Base-by-base conservation (phyloP, 1,284 basidiomycete species). In the Austropuccinia psidii region DNA sequence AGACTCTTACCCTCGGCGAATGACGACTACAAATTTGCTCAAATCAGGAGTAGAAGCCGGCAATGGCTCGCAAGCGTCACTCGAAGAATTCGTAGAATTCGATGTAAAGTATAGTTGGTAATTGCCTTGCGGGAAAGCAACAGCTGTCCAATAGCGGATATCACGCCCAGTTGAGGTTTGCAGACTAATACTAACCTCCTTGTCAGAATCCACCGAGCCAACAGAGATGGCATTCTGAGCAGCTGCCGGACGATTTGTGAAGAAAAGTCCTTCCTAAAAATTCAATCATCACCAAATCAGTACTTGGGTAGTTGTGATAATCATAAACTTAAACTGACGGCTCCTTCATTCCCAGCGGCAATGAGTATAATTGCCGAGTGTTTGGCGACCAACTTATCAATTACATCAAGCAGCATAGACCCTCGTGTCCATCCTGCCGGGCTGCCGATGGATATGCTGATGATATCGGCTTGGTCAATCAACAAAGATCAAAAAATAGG, bases 331-430 rank as follows among this genome's bases (percentile, higher is more conserved):
- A 19, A 15, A 24, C 62, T 60, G 13, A 74, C 72, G n/a, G 29
- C 35, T 60, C 72, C 72, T 60, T 74, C 72, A 60, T 74, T 74
- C 21, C 72, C 72, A n/a, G 70, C 70, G 37, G 70, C 50, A 55
- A 61, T 24, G 29, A 73, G 39, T 19, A 73, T 73, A 8, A 54
- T 55, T 11, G 52, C 50, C 11, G 35, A 41, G 41, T 74, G 65
- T 45, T 66, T 74, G 5, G 41, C 19, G 13, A 74, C 61, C 39
- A 65, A 43, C 19, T 50, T 37, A 45, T 66, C 66, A 21, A 66
- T 62, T 17, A 66, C 52, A 33, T 74, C 62, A 37, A 65, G 58
- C 33, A 74, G 45, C 15, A 58, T 27, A 4, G 31, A 31, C 6
- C 72, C 72, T 43, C 49, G 29, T n/a, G 41, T 62, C 72, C 72